Evolutionary conservation across 139 green algal species (phyloP), one percentile per base, ranked within the genome.

Genomic region (Chlamydomonas asymmetrica): DNA sequence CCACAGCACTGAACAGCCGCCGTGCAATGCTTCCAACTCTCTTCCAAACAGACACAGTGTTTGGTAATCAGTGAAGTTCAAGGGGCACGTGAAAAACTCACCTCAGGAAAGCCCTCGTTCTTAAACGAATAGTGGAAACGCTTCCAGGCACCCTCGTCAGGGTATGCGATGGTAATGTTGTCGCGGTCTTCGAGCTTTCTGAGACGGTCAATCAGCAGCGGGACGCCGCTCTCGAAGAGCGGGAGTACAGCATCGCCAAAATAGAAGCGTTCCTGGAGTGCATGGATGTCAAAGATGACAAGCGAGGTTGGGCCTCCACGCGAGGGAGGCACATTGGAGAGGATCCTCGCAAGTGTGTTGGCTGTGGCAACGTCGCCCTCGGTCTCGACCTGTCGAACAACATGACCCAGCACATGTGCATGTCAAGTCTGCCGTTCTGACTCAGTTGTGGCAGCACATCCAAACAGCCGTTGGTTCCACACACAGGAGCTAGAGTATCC

Each of bases 241-340:
- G 96, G 96, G 80, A 98, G 85, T 49, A 99, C 93, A 39, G 93
- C 90, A 83, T 99, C 95, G 41, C 96, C 94, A 90, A 99, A 99
- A 80, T 99, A 99, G 72, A 99, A 99, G 41, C 96, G 89, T 80
- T 99, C 96, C 91, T 98, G 93, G 27, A 99, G 84, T 0, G 96
- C 96, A 79, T 99, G 96, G 50, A 99, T 99, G 89, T 99, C 96
- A 67, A 98, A 99, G 72, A 99, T 97, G 52, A 99, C 94, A 1
- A 98, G 74, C 59, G 77, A 91, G 5, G 94, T 97, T 9, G 96
- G 96, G 16, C 96, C 96, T 9, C 96, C 96, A 3, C 96, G 75
- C 0, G 92, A 97, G 7, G 95, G 85, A 3, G 96, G 96, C 37
- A 98, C 97, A 75, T 97, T 95, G 39, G 91, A 97, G 27, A 99